These are phyloP conservation scores for Acrodontium crateriforme DNA, from an alignment of 2,329 filamentous ascomycete species.

Conservation along the genomic window DNA sequence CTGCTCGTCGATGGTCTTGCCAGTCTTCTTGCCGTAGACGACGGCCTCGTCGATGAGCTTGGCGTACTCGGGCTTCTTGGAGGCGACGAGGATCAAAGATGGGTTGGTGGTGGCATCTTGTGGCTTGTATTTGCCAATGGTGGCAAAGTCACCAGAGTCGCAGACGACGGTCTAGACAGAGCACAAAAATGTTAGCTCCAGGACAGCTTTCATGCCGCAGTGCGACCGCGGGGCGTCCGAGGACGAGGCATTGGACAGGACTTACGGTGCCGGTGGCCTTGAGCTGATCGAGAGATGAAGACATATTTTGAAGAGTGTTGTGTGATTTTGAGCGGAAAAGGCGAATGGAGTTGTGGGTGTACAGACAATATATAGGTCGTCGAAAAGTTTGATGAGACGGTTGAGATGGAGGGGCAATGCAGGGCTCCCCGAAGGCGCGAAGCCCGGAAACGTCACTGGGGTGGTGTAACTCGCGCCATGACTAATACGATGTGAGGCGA, in stretches of 20 bases:
- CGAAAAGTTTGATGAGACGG: slow-evolving; percentile 1
- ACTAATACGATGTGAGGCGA: too few species aligned
- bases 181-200: slow-evolving; percentile 8
- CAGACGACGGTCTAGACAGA: slow-evolving; percentile 69
- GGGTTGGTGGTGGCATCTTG: slow-evolving; percentile 99
- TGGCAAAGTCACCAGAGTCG: slow-evolving; percentile 75
- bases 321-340: neutral
- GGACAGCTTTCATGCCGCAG: neutral
- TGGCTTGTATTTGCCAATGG: slow-evolving; percentile 99
- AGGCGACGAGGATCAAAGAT: slow-evolving; percentile 91
- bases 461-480: too few species aligned
- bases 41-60: slow-evolving; percentile 79
- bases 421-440: neutral
- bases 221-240: slow-evolving; percentile 1
- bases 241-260: slow-evolving; percentile 18
- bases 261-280: slow-evolving; percentile 93
- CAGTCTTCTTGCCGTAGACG: slow-evolving; percentile 67
- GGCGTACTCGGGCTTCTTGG: slow-evolving; percentile 95
- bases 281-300: slow-evolving; percentile 86
- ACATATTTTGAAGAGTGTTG: slow-evolving; percentile 42
- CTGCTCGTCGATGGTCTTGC: slow-evolving; percentile 57
- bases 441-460: neutral
- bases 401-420: slow-evolving; percentile 1
- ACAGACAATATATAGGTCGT: neutral
- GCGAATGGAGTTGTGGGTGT: neutral